Percentiles rank a stretch among this genome's conserved stretches.
Conservation (phyloP, 768 basidiomycete genomes). For the Phanerodontia chrysosporium region DNA sequence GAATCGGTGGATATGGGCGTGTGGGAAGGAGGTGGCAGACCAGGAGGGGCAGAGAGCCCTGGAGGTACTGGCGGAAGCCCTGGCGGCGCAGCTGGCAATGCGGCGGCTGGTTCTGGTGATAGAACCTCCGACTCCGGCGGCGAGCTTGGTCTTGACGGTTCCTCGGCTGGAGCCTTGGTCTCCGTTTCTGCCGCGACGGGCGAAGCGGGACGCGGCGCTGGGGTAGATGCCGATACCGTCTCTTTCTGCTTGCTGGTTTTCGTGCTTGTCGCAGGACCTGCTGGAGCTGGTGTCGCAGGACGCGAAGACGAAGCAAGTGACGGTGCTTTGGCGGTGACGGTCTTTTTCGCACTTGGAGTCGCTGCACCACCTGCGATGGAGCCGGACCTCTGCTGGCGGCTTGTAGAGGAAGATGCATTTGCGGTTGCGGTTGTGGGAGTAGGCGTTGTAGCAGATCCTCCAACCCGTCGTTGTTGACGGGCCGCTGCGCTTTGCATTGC, state of each 20-base stretch:
- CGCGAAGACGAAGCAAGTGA: slow-evolving; percentile 52
- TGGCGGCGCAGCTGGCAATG: slow-evolving; percentile 40
- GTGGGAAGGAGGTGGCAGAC: slow-evolving; percentile 39
- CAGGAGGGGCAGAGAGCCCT: slow-evolving; percentile 57
- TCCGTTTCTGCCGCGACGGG: slow-evolving; percentile 52
- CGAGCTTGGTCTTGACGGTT: slow-evolving; percentile 21
- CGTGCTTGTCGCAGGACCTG: slow-evolving; percentile 42
- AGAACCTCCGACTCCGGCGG: slow-evolving; percentile 28
- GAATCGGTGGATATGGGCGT: slow-evolving; percentile 40
- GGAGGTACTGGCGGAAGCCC: slow-evolving; percentile 39
- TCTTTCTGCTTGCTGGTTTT: slow-evolving; percentile 38
- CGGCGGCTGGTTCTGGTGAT: slow-evolving; percentile 34
- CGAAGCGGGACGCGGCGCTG: slow-evolving; percentile 35
- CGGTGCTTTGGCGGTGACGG: slow-evolving; percentile 36
- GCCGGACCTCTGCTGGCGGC: slow-evolving; percentile 45
- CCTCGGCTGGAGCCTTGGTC: slow-evolving; percentile 37
- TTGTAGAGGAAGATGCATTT: too few relatives aligned
- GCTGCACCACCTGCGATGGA: slow-evolving; percentile 22
- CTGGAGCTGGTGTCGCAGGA: slow-evolving; percentile 51
- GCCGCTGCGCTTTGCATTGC: slow-evolving; percentile 8
- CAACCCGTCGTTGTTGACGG: slow-evolving; percentile 19
- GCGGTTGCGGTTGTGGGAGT: slow-evolving; percentile 9
- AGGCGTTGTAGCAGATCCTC: slow-evolving; percentile 13
- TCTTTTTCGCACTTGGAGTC: slow-evolving; percentile 30
- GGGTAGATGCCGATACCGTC: slow-evolving; percentile 26